Conservation (phyloP, 2,329 filamentous ascomycete species). For the Sporothrix brasiliensis region DNA sequence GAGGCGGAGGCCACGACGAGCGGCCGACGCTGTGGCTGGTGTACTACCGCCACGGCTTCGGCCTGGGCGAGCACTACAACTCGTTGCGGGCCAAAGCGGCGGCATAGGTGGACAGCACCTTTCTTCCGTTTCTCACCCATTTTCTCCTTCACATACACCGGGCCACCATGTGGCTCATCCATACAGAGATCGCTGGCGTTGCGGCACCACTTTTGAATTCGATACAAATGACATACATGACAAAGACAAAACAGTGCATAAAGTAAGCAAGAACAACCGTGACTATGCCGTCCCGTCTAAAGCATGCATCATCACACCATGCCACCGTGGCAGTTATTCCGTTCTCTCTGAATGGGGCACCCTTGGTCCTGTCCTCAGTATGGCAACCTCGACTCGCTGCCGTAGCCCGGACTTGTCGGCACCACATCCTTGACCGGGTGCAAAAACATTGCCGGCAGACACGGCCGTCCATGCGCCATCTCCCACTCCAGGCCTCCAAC, state of each 20-base stretch:
- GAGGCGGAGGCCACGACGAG: constrained; percentile 34
- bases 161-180: background rate
- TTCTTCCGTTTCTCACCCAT: background rate
- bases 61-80: constrained; percentile 96
- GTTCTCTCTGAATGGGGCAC: background rate
- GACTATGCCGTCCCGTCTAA: background rate
- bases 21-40: constrained; percentile 78
- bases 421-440: constrained; percentile 63
- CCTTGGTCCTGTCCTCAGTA: constrained; percentile 37
- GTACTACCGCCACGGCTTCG: constrained; percentile 93
- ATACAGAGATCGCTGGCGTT: constrained; percentile 5
- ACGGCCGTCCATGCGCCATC: constrained; percentile 57
- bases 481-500: constrained; percentile 62
- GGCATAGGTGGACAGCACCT: background rate
- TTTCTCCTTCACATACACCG: background rate
- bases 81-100: constrained; percentile 62
- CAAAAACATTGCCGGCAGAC: constrained; percentile 61
- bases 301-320: background rate
- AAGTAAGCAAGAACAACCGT: background rate
- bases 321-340: background rate
- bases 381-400: constrained; percentile 48
- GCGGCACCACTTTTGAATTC: constrained; percentile 7
- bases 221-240: constrained; percentile 18
- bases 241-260: background rate
- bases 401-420: constrained; percentile 52